Evolutionary conservation across 148 eudicot species (phyloP).

Genomic region (Chenopodium album): DNA sequence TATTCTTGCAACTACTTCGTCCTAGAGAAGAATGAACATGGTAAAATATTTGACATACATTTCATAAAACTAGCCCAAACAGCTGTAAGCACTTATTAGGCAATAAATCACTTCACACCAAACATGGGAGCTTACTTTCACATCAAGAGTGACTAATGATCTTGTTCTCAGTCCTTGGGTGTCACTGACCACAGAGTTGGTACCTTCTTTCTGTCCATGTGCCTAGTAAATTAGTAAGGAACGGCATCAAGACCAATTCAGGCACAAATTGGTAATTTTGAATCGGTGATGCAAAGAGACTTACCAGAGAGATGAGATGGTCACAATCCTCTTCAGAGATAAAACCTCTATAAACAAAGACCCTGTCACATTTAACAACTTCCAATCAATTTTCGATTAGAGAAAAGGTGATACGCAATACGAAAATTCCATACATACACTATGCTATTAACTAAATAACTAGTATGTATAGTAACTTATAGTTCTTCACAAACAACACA

Average conservation of each 20-base stretch:
- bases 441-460: not conserved
- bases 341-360: conserved; percentile 71
- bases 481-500: not conserved
- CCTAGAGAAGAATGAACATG: conserved; percentile 39
- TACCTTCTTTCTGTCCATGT: conserved; percentile 28
- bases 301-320: conserved; percentile 70
- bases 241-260: conserved; percentile 8
- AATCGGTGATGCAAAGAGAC: conserved; percentile 3
- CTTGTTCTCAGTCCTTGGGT: conserved; percentile 25
- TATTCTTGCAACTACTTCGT: conserved; percentile 49
- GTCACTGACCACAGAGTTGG: conserved; percentile 14
- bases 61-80: conserved; percentile 12
- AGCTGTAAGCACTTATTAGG: conserved; percentile 3
- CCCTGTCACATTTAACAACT: conserved; percentile 45
- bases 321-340: conserved; percentile 76
- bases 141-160: conserved; percentile 29
- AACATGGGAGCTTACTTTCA: conserved; percentile 42
- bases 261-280: not conserved
- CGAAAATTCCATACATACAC: not conserved
- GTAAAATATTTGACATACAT: conserved; percentile 11
- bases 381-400: not conserved
- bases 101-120: not conserved
- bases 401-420: not conserved
- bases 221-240: conserved; percentile 31
- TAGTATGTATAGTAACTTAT: not conserved